Conservation (phyloP, 352 stramenopile species). For the Thalassiosira hispida region DNA sequence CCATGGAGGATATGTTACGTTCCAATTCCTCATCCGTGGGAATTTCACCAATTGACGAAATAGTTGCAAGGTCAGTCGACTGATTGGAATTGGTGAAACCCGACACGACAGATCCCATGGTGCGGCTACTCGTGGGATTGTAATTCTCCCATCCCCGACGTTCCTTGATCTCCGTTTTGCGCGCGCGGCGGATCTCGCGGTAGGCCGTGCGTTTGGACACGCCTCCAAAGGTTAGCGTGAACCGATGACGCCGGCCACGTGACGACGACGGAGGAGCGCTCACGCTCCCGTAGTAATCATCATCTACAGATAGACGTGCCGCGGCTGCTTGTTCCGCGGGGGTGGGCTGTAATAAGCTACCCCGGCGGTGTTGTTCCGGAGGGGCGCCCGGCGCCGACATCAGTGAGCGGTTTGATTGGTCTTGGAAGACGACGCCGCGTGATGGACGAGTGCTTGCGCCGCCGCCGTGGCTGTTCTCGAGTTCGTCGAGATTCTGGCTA, state of each 20-base stretch:
- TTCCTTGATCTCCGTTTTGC: slow-evolving; percentile 1
- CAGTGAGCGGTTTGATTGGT: slow-evolving; percentile 22
- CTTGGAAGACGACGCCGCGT: background rate
- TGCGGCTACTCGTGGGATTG: background rate
- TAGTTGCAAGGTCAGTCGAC: background rate
- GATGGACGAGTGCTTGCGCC: background rate
- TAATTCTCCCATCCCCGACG: slow-evolving; percentile 18
- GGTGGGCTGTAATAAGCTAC: slow-evolving; percentile 1
- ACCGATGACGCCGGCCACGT: background rate
- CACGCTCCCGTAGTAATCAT: no score
- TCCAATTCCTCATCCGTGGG: background rate
- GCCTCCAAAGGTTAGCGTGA: slow-evolving; percentile 19
- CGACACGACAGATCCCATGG: background rate
- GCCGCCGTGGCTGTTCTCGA: no score
- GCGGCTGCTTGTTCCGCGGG: background rate
- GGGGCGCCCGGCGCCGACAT: slow-evolving; percentile 25
- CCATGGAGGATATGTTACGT: no score
- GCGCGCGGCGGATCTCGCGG: slow-evolving; percentile 19
- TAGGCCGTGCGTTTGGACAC: slow-evolving; percentile 19
- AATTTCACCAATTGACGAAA: background rate
- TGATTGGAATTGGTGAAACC: no score
- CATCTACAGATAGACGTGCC: background rate
- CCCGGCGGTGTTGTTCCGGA: slow-evolving; percentile 23
- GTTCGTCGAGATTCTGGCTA: no score
- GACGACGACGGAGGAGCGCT: no score